Evolutionary conservation across 116 monocot species (phyloP).

Genomic region (Phalaenopsis hybrid): DNA sequence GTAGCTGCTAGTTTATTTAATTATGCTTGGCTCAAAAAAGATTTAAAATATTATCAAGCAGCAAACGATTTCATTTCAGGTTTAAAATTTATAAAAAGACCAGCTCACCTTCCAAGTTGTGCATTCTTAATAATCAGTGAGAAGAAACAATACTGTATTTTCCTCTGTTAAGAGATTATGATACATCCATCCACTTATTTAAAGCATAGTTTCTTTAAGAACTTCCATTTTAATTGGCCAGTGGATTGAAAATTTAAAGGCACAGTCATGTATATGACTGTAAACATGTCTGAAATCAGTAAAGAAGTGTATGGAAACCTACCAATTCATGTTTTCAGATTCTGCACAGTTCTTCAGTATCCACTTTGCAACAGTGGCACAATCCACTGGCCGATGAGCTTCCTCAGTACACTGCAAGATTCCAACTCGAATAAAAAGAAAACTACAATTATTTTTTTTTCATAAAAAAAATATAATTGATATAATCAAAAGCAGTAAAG

Average conservation of each 20-base stretch:
- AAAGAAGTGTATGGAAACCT: not conserved
- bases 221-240: not conserved
- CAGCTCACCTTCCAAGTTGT: not conserved
- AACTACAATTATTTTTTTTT: not conserved
- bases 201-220: not conserved
- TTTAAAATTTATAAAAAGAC: not conserved
- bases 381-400: slow-evolving; percentile 55
- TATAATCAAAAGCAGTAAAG: not conserved
- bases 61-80: not conserved
- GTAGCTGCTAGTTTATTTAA: too few relatives aligned
- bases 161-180: not conserved
- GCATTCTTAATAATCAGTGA: not conserved
- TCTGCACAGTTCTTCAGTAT: slow-evolving; percentile 51
- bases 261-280: not conserved
- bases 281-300: not conserved
- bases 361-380: slow-evolving; percentile 49
- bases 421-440: slow-evolving; percentile 1
- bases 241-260: not conserved
- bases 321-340: slow-evolving; percentile 63
- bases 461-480: not conserved
- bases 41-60: not conserved
- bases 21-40: too few relatives aligned
- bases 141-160: not conserved
- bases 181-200: not conserved
- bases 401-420: slow-evolving; percentile 48